Evolutionary conservation across 306 rosid genomes (phyloP).

Genomic region (Vigna unguiculata): DNA sequence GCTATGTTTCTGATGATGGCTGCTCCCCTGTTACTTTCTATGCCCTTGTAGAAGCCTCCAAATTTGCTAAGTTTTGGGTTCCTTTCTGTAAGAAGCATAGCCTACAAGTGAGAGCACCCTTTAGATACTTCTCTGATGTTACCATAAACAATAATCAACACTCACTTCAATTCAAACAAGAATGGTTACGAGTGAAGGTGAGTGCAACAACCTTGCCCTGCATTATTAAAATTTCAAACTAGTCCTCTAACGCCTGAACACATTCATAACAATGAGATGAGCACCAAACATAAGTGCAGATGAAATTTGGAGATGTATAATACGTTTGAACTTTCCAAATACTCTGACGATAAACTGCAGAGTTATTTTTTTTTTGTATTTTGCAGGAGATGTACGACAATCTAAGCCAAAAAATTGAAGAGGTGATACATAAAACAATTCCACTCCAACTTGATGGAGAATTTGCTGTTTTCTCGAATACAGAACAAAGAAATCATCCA

Average conservation of each 20-base stretch:
- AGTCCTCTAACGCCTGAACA: neutral
- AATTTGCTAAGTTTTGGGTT: constrained; percentile 67
- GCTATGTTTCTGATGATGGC: constrained; percentile 80
- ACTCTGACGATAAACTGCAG: neutral
- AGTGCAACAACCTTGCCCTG: neutral
- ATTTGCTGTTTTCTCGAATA: constrained; percentile 45
- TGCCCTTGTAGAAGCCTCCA: constrained; percentile 63
- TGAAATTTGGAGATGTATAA: neutral
- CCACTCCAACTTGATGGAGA: constrained; percentile 44
- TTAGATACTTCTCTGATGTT: constrained; percentile 52
- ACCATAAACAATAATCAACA: neutral
- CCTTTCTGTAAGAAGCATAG: constrained; percentile 68
- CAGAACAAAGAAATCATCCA: constrained; percentile 56
- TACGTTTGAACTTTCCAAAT: neutral
- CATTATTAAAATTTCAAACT: neutral
- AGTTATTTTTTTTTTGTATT: constrained; percentile 3
- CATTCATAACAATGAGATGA: neutral
- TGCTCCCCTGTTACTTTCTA: constrained; percentile 64
- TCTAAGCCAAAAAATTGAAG: constrained; percentile 56
- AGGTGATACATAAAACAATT: constrained; percentile 27
- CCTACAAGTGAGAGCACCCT: constrained; percentile 67
- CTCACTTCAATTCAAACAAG: constrained; percentile 45
- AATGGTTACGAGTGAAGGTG: constrained; percentile 66
- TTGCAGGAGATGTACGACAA: constrained; percentile 67
- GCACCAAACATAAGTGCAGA: neutral